Conservation (phyloP, 495 filamentous ascomycete species). For the Aspergillus saccharolyticus region DNA sequence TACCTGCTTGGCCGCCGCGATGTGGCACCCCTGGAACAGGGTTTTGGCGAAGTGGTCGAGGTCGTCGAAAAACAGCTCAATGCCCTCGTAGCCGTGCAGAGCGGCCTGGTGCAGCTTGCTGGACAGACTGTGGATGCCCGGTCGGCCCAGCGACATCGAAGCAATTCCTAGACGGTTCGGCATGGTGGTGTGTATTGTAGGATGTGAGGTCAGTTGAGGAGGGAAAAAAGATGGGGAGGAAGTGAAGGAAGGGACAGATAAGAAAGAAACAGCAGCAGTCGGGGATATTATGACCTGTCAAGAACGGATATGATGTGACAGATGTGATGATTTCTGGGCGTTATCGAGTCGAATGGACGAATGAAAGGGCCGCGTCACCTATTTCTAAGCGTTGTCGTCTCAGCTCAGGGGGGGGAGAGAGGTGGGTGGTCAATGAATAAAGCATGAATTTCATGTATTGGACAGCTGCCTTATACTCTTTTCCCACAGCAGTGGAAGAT, state of each 20-base stretch:
- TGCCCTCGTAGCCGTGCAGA: conserved; percentile 59
- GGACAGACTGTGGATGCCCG: conserved; percentile 57
- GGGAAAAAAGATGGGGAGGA: not conserved
- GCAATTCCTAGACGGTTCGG: conserved; percentile 50
- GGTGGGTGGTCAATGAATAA: not conserved
- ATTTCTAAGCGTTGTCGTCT: not conserved
- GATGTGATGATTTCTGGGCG: not conserved
- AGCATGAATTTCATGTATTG: not conserved
- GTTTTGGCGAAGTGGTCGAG: conserved; percentile 58
- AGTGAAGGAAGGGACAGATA: not conserved
- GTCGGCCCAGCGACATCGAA: conserved; percentile 71
- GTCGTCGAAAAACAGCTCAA: conserved; percentile 82
- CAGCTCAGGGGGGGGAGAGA: not conserved
- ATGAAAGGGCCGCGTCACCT: not conserved
- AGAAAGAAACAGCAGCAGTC: too few species aligned
- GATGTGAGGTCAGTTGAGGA: not conserved
- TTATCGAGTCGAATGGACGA: not conserved
- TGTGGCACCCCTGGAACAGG: conserved; percentile 46
- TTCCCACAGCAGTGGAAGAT: not conserved
- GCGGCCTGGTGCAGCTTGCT: conserved; percentile 63
- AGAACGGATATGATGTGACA: not conserved
- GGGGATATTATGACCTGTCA: not conserved
- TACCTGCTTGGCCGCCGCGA: conserved; percentile 55
- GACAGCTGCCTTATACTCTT: not conserved
- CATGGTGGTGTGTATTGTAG: conserved; percentile 22